Base-by-base conservation (phyloP, 768 basidiomycete genomes). In the Rhodosporidiobolus odoratus region DNA sequence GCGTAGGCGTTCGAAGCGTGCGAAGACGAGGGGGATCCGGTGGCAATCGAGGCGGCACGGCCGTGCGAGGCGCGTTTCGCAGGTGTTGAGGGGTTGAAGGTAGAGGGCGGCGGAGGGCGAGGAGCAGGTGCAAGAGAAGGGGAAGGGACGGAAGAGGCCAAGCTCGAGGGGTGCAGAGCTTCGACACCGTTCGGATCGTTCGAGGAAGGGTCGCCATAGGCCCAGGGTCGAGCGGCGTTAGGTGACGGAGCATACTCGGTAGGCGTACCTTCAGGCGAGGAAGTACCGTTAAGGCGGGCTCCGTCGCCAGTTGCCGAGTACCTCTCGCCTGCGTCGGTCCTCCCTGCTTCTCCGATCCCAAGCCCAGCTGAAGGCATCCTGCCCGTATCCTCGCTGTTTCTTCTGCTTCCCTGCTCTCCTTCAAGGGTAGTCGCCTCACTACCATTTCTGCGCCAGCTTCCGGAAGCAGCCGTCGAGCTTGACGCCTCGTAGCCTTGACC, bases 141-240 rank as follows among this genome's bases (percentile, higher is more conserved):
- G 5, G 50, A 37, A 30, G 61, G 12, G 61, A 32, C n/a, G n/a
- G n/a, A 7, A 4, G 48, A 38, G 2, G 50, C n/a, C n/a, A 37
- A 40, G 23, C n/a, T n/a, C n/a, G 63, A 32, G 17, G 54, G 63
- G 15, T 37, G 53, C 4, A 47, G 45, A 15, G 62, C 21, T 35
- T 58, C 64, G 64, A 65, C 64, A 16, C 43, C 54, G 25, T 57
- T 56, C 21, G 53, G 35, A 10, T 45, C 41, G 8, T 27, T 43
- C 19, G 63, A 34, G n/a, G 52, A 32, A 2, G 52, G 27, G 37
- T 21, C 52, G 38, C 17, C 27, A 30, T 32, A 7, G 32, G 45
- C 23, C 59, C 9, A 10, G 10, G 32, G 54, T 15, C 16, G 23
- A 40, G 57, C n/a, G 25, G 57, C 10, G 38, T 10, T 34, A 38